These are phyloP conservation scores for Bipolaris victoriae DNA, from an alignment of 2,329 filamentous ascomycete species.

Conservation along the genomic window DNA sequence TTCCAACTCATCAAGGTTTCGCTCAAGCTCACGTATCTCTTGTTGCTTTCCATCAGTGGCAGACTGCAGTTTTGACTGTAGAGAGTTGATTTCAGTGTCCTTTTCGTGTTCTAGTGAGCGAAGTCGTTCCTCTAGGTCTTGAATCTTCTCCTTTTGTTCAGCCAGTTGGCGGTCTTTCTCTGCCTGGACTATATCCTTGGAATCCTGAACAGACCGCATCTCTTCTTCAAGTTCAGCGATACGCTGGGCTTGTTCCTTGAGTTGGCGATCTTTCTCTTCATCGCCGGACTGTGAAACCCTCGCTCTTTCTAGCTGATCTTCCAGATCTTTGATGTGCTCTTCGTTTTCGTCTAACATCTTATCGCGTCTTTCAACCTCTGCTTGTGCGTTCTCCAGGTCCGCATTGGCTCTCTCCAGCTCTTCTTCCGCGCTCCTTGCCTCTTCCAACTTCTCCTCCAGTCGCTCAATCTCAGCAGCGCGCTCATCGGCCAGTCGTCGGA, in stretches of 20 bases:
- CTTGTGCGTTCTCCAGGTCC: slow-evolving; percentile 44
- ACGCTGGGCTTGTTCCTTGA: slow-evolving; percentile 38
- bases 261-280: slow-evolving; percentile 40
- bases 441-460: slow-evolving; percentile 44
- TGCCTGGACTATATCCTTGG: slow-evolving; percentile 27
- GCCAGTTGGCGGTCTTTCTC: slow-evolving; percentile 41
- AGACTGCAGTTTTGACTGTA: slow-evolving; percentile 51
- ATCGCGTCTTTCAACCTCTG: slow-evolving; percentile 45
- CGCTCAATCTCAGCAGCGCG: slow-evolving; percentile 46
- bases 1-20: slow-evolving; percentile 47
- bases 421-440: slow-evolving; percentile 37
- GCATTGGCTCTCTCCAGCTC: slow-evolving; percentile 46
- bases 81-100: slow-evolving; percentile 51
- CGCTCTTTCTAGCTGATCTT: slow-evolving; percentile 39
- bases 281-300: slow-evolving; percentile 37
- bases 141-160: slow-evolving; percentile 42
- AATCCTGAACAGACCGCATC: slow-evolving; percentile 33
- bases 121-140: slow-evolving; percentile 43
- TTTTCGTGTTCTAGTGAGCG: slow-evolving; percentile 40
- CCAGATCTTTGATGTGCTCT: slow-evolving; percentile 44
- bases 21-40: slow-evolving; percentile 58
- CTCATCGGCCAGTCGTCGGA: slow-evolving; percentile 54
- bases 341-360: slow-evolving; percentile 47
- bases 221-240: slow-evolving; percentile 40
- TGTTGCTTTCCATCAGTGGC: slow-evolving; percentile 51